Evolutionary conservation across 2,329 filamentous ascomycete genomes (phyloP), one percentile per base, ranked within the genome.

Genomic region (Chaetomiaceae sp.): DNA sequence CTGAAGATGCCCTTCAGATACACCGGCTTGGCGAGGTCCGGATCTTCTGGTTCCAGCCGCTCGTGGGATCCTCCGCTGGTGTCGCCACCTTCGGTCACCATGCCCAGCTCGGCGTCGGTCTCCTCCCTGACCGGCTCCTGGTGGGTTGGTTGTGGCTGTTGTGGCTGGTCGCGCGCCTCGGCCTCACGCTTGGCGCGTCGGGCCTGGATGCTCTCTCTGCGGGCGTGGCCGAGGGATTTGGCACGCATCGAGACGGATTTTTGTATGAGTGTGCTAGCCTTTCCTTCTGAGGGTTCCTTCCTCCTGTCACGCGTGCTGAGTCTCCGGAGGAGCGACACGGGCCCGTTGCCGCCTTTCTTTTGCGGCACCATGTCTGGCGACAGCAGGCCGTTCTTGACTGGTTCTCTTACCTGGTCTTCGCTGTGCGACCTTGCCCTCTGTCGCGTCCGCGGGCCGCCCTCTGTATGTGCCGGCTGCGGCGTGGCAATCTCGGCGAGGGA

Each of bases 1-100:
- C 92, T 97, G 73, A 99, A 97, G 16, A 99, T 78, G 4, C 94
- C 94, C 71, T 97, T 99, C 53, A 99, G 80, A 68, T 87, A 97
- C 3, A 97, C 94, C 0, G 94, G 94, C 68, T 96, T 96, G 48
- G 92, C 85, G 56, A 92, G 81, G 61, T 95, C 90, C 5, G 87
- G 84, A 61, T 81, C 84, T 56, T 82, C 57, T 14, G 55, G 53
- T 36, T 59, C 79, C 9, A 85, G 69, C 21, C 80, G 73, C 36
- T 86, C 82, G 2, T 78, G 81, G 8, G 82, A 85, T 25, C 77
- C 69, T 3, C 80, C 80, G 54, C 80, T 84, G 13, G 57, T 63
- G 20, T 62, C 62, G 41, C 59, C 62, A 50, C 49, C 59, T 25
- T 58, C 57, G 27, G 47, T 51, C 4, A 56, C 58, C 9, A 36